Conservation (phyloP, 2,329 filamentous ascomycete genomes). For the Aureobasidium vineae region DNA sequence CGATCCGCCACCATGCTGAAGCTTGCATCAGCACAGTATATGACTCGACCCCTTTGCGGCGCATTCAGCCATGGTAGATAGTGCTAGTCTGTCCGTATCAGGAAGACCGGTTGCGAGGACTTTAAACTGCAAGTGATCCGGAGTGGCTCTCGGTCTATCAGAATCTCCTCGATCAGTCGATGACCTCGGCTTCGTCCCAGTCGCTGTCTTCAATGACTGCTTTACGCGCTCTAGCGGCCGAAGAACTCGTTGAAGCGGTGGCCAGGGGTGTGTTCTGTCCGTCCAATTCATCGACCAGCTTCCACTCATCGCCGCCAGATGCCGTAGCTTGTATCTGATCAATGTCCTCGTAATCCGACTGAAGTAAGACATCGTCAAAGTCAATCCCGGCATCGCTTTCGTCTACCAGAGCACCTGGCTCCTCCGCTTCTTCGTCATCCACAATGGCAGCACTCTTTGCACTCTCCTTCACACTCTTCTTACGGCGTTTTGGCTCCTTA, state of each 20-base stretch:
- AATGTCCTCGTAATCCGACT: slow-evolving; percentile 17
- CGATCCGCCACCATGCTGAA: slow-evolving; percentile 33
- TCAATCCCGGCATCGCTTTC: slow-evolving; percentile 16
- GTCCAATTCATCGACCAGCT: slow-evolving; percentile 10
- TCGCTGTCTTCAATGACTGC: slow-evolving; percentile 57
- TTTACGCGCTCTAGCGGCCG: background rate
- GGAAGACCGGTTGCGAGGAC: no score
- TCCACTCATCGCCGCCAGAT: slow-evolving; percentile 8
- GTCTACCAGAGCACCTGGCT: slow-evolving; percentile 6
- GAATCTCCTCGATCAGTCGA: slow-evolving; percentile 30
- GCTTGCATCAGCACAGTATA: slow-evolving; percentile 26
- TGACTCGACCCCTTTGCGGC: slow-evolving; percentile 19
- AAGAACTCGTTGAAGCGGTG: background rate
- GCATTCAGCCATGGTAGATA: slow-evolving; percentile 26
- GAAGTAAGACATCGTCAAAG: slow-evolving; percentile 17
- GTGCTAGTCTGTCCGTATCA: background rate
- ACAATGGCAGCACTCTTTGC: background rate
- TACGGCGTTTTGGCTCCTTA: slow-evolving; percentile 50
- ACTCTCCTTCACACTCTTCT: slow-evolving; percentile 26
- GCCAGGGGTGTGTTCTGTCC: slow-evolving; percentile 29
- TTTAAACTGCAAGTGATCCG: background rate
- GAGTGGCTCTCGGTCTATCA: no score
- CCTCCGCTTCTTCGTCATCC: slow-evolving; percentile 6
- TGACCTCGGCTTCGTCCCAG: slow-evolving; percentile 49
- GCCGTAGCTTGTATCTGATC: slow-evolving; percentile 6